These are phyloP conservation scores for Chionographis japonica DNA, from an alignment of 106 monocot genomes.

Conservation along the genomic window DNA sequence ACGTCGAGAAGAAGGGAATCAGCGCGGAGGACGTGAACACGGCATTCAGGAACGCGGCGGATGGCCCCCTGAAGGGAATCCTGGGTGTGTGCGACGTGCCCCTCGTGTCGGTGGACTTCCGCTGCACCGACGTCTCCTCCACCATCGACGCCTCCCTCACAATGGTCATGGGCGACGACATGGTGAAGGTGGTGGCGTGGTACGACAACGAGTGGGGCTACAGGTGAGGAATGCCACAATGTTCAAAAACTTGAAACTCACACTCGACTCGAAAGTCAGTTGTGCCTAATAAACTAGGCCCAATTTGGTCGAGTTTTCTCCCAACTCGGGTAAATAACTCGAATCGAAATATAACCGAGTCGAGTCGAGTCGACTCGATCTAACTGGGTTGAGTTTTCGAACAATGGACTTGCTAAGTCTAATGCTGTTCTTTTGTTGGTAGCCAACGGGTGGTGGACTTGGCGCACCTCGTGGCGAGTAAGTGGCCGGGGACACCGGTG, in stretches of 20 bases:
- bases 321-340: not conserved
- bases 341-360: too few species aligned
- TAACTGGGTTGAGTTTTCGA: too few species aligned
- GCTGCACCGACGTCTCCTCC: conserved; percentile 90
- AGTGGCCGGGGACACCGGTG: conserved; percentile 59
- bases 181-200: conserved; percentile 99
- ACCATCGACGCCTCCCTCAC: conserved; percentile 89
- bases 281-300: too few species aligned
- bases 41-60: conserved; percentile 86
- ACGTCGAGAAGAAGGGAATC: conserved; percentile 89
- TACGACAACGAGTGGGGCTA: conserved; percentile 99
- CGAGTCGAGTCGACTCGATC: too few species aligned
- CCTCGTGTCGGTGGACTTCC: conserved; percentile 90
- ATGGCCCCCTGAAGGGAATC: conserved; percentile 76
- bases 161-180: conserved; percentile 99
- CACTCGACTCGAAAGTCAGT: too few species aligned
- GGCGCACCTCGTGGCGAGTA: conserved; percentile 80
- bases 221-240: conserved; percentile 45
- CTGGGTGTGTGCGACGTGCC: conserved; percentile 82
- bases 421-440: not conserved
- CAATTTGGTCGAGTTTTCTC: too few species aligned
- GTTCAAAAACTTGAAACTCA: too few species aligned
- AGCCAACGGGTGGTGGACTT: conserved; percentile 97
- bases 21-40: conserved; percentile 85
- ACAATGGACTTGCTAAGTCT: not conserved